Base-by-base conservation (phyloP, 1,284 basidiomycete species). In the Coniferiporia sulphurascens region DNA sequence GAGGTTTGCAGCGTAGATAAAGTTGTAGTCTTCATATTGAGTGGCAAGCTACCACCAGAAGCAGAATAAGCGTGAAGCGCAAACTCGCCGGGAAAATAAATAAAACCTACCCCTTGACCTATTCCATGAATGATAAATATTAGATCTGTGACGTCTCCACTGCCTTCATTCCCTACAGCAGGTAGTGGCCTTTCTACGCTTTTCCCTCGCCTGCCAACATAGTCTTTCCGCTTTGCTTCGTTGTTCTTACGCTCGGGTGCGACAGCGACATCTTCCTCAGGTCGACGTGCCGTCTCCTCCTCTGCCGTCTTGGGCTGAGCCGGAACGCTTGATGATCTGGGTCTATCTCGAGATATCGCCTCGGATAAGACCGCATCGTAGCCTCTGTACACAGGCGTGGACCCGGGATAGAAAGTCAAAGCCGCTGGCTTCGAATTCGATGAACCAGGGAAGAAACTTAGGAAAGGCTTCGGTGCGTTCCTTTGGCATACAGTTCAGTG, bases 41-140 rank as follows among this genome's bases (percentile, higher is more conserved):
- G 71, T 69, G 0, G 77, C 76, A 9, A 78, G 66, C 66, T 79
- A 27, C 41, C 36, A 36, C 21, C 43, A 8, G 19, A 41, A 7
- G 10, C 45, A 22, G n/a, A 22, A 22, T 32, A 36, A 45, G 51
- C 43, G 48, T 22, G 41, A 57, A 5, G 10, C 9, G 22, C 10
- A 34, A 59, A 8, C 21, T 48, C 5, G 17, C 22, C 50, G 1
- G 21, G 32, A 50, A 49, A 52, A 59, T 10, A 38, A 27, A n/a
- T n/a, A 48, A 32, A 46, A 59, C 65, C 49, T 54, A 68, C 67
- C 46, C 66, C 68, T 67, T 72, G 67, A 48, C 74, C 77, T 22
- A 80, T 80, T 15, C 78, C 78, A 63, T 80, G 78, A 19, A 80
- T 70, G 51, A 79, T 71, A 38, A 80, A 64, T 10, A 78, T 72